Evolutionary conservation across 495 filamentous ascomycete species (phyloP), one percentile per base, ranked within the genome.

Genomic region (Penicillium ucsense): DNA sequence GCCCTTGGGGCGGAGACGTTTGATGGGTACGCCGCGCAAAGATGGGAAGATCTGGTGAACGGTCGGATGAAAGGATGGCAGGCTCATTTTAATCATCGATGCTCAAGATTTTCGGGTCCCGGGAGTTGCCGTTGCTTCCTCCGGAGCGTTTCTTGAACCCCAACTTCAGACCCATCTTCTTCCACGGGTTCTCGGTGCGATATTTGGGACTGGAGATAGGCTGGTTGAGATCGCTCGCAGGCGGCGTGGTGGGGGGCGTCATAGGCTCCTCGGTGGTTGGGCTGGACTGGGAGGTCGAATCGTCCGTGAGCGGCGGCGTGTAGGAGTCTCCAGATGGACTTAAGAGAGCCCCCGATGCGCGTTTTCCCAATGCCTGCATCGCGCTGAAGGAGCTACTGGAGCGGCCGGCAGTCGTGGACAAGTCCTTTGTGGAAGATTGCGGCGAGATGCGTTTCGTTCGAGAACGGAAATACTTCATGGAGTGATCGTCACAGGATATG

Each of bases 201-300:
- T 67, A 53, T 68, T 73, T 61, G 56, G 84, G 61, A 70, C 72
- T 70, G 59, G 72, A 54, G 55, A 80, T 40, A 59, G 74, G 50
- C 62, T 70, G 55, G 55, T 69, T 64, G 65, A 77, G 51, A 63
- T 77, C 73, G 61, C 78, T 69, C 20, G 81, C 85, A 5, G 88
- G 88, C 6, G 88, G 88, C 4, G 88, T 91, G 6, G 81, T 89
- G 3, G 88, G 88, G 10, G 88, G 88, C n/a, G 88, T 94, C 83
- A 92, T 88, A 0, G 84, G 86, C 53, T 87, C 84, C 39, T 73
- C 71, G 5, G 54, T 59, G 28, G 66, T 69, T 4, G 67, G 59
- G 46, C 67, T 74, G n/a, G 70, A 72, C 33, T 66, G 61, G 31
- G 66, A 47, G 12, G 63, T 63, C 5, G 73, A 75, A 48, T 77